A percentile compares a stretch with the other conserved stretches of the same genome.
These are phyloP conservation scores for Sindora glabra DNA, from an alignment of 306 rosid species.

Conservation along the genomic window DNA sequence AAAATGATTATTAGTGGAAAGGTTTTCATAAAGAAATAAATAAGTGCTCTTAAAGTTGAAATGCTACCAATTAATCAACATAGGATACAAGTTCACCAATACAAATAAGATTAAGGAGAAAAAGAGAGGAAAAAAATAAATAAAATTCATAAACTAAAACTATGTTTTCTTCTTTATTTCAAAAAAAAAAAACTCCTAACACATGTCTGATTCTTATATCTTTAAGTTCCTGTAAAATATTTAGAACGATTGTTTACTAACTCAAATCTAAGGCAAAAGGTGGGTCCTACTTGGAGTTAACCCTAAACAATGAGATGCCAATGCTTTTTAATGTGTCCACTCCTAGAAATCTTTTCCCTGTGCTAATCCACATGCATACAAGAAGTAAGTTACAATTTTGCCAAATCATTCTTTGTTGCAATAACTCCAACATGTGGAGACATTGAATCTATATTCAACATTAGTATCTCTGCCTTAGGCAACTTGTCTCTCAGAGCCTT, in stretches of 20 bases:
- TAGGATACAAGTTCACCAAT: no score
- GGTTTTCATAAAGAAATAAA: no score
- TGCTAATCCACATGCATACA: constrained; percentile 93
- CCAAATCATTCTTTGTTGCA: constrained; percentile 84
- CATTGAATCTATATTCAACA: constrained; percentile 98
- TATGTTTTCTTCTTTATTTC: constrained; percentile 24
- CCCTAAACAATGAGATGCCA: not conserved
- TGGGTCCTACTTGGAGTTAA: constrained; percentile 17
- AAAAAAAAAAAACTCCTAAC: constrained; percentile 35
- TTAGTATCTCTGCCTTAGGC: constrained; percentile 76
- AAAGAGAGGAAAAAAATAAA: not conserved
- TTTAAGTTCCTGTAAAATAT: constrained; percentile 19
- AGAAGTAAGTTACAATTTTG: constrained; percentile 79
- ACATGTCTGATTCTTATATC: constrained; percentile 24
- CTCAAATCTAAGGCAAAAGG: not conserved
- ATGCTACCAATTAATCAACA: no score
- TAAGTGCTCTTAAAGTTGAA: no score
- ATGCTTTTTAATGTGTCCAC: constrained; percentile 76
- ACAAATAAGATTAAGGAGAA: not conserved
- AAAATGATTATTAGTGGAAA: no score
- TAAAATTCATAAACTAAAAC: constrained; percentile 12
- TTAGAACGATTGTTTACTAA: constrained; percentile 10
- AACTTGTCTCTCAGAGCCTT: constrained; percentile 84
- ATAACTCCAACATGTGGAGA: constrained; percentile 80
- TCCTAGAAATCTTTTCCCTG: constrained; percentile 89